Conservation (phyloP, 129 eudicot species). For the Kitagawia praeruptora region DNA sequence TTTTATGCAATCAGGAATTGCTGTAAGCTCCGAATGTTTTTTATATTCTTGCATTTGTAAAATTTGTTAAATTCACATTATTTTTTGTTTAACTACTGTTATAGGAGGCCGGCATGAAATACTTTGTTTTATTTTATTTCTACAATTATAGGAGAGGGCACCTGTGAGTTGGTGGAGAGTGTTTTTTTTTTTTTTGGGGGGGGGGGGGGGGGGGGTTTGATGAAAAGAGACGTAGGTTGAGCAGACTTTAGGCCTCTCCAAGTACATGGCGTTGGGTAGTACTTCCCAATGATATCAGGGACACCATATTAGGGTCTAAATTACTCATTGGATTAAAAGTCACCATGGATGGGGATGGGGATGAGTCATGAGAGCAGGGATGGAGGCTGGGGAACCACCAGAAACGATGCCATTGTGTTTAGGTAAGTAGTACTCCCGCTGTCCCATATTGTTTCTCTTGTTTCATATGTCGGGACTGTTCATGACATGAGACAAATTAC, state of each 20-base stretch:
- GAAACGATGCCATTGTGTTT: neutral
- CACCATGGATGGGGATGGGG: neutral
- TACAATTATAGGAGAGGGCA: neutral
- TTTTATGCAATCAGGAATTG: neutral
- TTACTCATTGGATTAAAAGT: neutral
- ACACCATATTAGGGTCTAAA: neutral
- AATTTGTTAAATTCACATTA: neutral
- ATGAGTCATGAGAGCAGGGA: neutral
- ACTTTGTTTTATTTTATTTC: neutral
- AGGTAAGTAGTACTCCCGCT: neutral
- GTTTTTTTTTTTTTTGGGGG: no score
- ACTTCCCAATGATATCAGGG: neutral
- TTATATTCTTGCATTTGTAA: neutral
- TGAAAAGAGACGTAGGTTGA: no score
- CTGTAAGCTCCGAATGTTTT: neutral
- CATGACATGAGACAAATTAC: no score
- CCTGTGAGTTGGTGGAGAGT: neutral
- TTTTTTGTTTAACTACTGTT: neutral
- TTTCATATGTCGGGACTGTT: no score
- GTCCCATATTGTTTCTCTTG: no score
- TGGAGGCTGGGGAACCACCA: neutral
- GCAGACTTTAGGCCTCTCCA: no score
- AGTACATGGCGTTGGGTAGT: no score
- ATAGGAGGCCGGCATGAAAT: neutral
- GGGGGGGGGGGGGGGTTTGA: no score